Evolutionary conservation across 805 yeast species (phyloP).

Genomic region (Pichia pseudocactophila): DNA sequence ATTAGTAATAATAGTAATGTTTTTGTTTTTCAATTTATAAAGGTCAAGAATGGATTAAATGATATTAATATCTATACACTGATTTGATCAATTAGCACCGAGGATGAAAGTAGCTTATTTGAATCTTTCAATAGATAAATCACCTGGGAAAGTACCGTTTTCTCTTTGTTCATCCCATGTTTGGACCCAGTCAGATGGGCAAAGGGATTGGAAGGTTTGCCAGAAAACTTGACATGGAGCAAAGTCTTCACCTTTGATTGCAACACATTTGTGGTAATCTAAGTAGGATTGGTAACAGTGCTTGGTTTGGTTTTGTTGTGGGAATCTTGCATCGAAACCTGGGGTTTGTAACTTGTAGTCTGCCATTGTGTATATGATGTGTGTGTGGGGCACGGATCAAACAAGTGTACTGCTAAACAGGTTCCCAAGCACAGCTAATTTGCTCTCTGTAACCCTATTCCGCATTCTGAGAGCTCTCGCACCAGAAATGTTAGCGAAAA

Average conservation of each 20-base stretch:
- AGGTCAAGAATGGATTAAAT: neutral
- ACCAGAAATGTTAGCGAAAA: no score
- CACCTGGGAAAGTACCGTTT: slow-evolving; percentile 33
- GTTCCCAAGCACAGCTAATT: neutral
- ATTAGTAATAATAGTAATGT: neutral
- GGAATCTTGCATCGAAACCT: slow-evolving; percentile 90
- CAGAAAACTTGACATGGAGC: slow-evolving; percentile 95
- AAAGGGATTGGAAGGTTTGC: slow-evolving; percentile 79
- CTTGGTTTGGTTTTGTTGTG: slow-evolving; percentile 94
- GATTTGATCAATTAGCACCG: neutral
- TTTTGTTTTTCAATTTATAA: neutral
- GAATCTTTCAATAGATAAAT: slow-evolving; percentile 28
- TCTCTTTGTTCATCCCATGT: slow-evolving; percentile 84
- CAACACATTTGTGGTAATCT: slow-evolving; percentile 96
- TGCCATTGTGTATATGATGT: slow-evolving; percentile 22
- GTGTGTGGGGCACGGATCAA: no score
- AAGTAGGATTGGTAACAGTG: slow-evolving; percentile 98
- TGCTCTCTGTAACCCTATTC: neutral
- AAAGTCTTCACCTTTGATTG: slow-evolving; percentile 95
- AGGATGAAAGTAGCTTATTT: slow-evolving; percentile 10
- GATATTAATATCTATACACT: neutral
- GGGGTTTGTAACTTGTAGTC: slow-evolving; percentile 49
- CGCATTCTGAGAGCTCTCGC: no score
- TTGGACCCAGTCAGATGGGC: slow-evolving; percentile 80
- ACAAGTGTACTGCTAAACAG: neutral